Evolutionary conservation across 192 early-diverging fungal species (phyloP).

Genomic region (Funneliformis mosseae): DNA sequence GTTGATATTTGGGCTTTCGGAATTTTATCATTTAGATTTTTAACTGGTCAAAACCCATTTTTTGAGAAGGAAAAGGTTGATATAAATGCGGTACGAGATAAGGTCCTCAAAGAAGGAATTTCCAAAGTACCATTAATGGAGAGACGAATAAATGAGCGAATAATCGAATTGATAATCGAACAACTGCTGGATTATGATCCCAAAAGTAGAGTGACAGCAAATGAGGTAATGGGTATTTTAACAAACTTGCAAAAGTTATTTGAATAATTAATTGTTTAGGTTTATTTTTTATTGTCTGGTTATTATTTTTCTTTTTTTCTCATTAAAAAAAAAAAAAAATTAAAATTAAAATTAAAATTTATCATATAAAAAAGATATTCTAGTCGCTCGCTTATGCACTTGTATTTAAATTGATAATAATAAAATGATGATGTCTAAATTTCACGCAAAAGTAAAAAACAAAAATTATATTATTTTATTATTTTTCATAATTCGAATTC

Average conservation of each 20-base stretch:
- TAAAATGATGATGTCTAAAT: no score
- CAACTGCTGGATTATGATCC: background rate
- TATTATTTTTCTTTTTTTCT: no score
- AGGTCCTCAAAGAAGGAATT: background rate
- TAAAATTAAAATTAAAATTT: no score
- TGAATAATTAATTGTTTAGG: no score
- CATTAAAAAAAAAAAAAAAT: no score
- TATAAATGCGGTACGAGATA: background rate
- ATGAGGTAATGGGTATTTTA: background rate
- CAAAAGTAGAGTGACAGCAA: background rate
- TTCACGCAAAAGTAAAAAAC: no score
- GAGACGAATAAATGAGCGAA: background rate
- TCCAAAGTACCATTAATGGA: background rate
- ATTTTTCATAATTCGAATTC: no score
- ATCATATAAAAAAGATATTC: no score
- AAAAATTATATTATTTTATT: no score
- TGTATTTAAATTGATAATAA: no score
- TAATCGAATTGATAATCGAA: background rate
- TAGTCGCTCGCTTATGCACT: no score
- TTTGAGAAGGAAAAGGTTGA: background rate
- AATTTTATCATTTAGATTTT: slow-evolving; percentile 90
- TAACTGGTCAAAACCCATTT: slow-evolving; percentile 87
- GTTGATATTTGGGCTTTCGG: slow-evolving; percentile 97
- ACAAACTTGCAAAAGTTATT: background rate
- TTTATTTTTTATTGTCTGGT: no score